Percentiles rank a stretch among this genome's conserved stretches.
Evolutionary conservation across 352 stramenopile species (phyloP).

Genomic region (Phytopythium kandeliae): DNA sequence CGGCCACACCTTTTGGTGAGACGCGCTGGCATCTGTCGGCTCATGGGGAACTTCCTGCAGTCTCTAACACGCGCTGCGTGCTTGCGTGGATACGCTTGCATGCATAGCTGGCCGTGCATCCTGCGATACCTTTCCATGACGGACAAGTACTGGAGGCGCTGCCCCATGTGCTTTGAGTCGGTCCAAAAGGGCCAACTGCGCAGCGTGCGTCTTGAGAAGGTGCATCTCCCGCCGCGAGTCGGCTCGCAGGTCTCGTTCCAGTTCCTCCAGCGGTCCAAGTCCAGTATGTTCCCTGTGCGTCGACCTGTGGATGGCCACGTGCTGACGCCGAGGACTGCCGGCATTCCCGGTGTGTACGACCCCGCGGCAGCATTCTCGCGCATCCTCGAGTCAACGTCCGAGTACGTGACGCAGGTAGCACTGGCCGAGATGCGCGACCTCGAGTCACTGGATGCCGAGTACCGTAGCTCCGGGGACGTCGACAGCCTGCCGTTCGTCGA

Average conservation of each 20-base stretch:
- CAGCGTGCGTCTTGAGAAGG: constrained; percentile 57
- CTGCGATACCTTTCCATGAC: constrained; percentile 76
- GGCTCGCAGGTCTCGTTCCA: constrained; percentile 54
- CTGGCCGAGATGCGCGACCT: constrained; percentile 64
- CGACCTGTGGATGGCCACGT: constrained; percentile 7
- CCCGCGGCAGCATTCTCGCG: constrained; percentile 58
- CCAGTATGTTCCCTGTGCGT: constrained; percentile 64
- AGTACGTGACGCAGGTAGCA: constrained; percentile 59
- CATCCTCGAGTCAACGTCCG: constrained; percentile 62
- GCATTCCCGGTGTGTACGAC: constrained; percentile 66
- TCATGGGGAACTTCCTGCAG: background rate
- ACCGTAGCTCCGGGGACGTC: constrained; percentile 60
- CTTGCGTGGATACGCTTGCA: too few relatives aligned
- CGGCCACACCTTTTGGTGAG: constrained; percentile 81
- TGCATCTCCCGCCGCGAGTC: constrained; percentile 54
- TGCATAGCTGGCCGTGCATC: constrained; percentile 73
- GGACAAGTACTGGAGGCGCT: constrained; percentile 86
- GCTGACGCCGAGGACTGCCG: constrained; percentile 19
- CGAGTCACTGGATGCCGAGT: constrained; percentile 63
- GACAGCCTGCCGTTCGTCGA: constrained; percentile 76
- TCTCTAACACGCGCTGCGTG: background rate
- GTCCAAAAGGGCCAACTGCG: constrained; percentile 78
- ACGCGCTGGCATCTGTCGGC: constrained; percentile 4
- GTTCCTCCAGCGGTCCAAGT: constrained; percentile 65
- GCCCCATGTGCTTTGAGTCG: constrained; percentile 85